Evolutionary conservation across 2,329 filamentous ascomycete species (phyloP).

Genomic region (Colletotrichum liaoningense): DNA sequence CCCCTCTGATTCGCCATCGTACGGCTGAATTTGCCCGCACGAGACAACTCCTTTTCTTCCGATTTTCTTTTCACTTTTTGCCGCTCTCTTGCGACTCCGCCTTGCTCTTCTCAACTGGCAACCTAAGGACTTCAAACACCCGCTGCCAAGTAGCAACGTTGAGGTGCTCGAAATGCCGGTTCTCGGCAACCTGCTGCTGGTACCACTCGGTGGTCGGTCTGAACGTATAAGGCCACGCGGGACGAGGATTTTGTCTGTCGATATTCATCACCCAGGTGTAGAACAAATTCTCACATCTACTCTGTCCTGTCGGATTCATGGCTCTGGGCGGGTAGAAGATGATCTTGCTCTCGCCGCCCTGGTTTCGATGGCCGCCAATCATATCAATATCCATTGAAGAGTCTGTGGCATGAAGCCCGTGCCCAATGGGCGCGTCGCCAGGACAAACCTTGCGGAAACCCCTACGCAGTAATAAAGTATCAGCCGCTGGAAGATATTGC

Average conservation of each 20-base stretch:
- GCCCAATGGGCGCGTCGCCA: neutral
- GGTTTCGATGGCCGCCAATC: slow-evolving; percentile 28
- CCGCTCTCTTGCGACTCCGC: neutral
- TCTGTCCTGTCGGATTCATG: slow-evolving; percentile 34
- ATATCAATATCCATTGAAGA: slow-evolving; percentile 12
- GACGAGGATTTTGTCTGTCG: slow-evolving; percentile 35
- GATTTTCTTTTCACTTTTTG: neutral
- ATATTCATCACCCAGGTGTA: slow-evolving; percentile 49
- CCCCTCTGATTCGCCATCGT: no score
- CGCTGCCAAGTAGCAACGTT: slow-evolving; percentile 55
- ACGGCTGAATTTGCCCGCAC: neutral
- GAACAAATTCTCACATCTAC: slow-evolving; percentile 57
- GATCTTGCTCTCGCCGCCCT: slow-evolving; percentile 43
- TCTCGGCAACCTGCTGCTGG: slow-evolving; percentile 53
- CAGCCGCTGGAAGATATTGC: slow-evolving; percentile 49
- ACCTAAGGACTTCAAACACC: slow-evolving; percentile 46
- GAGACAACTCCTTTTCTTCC: no score
- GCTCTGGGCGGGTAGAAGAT: slow-evolving; percentile 61
- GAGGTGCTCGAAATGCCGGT: slow-evolving; percentile 62
- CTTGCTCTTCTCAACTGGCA: neutral
- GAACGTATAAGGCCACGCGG: slow-evolving; percentile 53
- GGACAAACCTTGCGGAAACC: slow-evolving; percentile 53
- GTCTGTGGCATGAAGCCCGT: slow-evolving; percentile 10
- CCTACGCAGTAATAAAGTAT: slow-evolving; percentile 40
- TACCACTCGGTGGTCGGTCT: slow-evolving; percentile 66